Percentiles rank a stretch among this genome's conserved stretches.
phyloP scores from a whole-genome alignment of 2,329 filamentous ascomycete species.

The Penicillium sumatraense region DNA sequence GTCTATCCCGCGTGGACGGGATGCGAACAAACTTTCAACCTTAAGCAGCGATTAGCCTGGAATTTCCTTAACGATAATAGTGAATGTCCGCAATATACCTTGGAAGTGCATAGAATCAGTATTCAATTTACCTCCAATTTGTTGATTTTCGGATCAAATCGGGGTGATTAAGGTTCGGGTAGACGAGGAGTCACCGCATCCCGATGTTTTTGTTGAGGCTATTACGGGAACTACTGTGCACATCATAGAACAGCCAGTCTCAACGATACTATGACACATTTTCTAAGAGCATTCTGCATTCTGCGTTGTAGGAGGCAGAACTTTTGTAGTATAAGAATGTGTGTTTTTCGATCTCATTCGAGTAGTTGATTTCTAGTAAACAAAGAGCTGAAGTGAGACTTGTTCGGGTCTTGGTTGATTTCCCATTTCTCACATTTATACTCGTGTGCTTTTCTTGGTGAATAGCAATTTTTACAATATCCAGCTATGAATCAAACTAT shows the following conservation, averaged over 20 bases:
- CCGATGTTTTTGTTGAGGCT: neutral
- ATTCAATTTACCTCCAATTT: neutral
- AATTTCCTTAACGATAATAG: too few relatives aligned
- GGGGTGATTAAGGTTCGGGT: neutral
- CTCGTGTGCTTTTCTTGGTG: neutral
- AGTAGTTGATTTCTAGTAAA: too few relatives aligned
- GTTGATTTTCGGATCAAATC: neutral
- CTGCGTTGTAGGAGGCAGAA: slow-evolving; percentile 1
- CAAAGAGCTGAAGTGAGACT: too few relatives aligned
- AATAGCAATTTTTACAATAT: neutral
- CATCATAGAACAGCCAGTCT: slow-evolving; percentile 2
- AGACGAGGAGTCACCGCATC: neutral
- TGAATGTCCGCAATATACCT: neutral
- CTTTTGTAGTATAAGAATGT: neutral
- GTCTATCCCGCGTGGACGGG: too few relatives aligned
- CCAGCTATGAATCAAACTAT: neutral
- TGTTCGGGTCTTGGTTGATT: neutral
- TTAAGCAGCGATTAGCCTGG: too few relatives aligned
- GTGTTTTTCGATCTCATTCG: neutral
- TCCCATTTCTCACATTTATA: neutral
- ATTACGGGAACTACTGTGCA: slow-evolving; percentile 4
- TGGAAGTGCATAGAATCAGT: neutral
- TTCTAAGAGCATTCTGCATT: neutral
- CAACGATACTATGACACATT: neutral
- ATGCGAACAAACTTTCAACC: too few relatives aligned